These are phyloP conservation scores for Plasmodium knowlesi DNA, from an alignment of 169 alveolate genomes.

Conservation along the genomic window DNA sequence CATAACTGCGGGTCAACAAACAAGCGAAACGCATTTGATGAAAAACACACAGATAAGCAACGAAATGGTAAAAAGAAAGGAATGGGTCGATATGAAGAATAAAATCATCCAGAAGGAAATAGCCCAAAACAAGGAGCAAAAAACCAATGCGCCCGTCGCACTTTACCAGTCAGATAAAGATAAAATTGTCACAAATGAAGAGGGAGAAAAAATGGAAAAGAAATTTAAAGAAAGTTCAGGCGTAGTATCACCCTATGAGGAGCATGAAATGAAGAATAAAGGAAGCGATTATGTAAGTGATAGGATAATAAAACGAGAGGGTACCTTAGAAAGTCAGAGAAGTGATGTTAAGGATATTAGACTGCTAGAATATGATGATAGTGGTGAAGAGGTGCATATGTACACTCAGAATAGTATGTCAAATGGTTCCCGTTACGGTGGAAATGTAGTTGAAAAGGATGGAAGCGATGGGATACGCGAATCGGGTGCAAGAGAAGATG, in stretches of 20 bases:
- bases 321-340: background rate
- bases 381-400: background rate
- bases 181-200: background rate
- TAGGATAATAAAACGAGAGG: background rate
- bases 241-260: constrained; percentile 17
- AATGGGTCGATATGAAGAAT: background rate
- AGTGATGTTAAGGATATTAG: background rate
- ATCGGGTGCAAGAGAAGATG: background rate
- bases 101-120: background rate
- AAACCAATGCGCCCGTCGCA: background rate
- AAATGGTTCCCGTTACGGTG: background rate
- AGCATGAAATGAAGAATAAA: background rate
- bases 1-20: background rate
- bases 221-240: constrained; percentile 37
- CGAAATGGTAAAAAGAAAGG: background rate
- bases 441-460: background rate
- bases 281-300: background rate
- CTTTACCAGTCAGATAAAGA: background rate
- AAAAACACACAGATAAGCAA: background rate
- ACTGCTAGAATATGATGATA: background rate
- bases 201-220: background rate
- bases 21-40: constrained; percentile 7
- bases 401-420: background rate
- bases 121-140: background rate
- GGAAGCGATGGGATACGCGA: background rate